Evolutionary conservation across 805 yeast species (phyloP).

Genomic region (Saccharomyces eubayanus): DNA sequence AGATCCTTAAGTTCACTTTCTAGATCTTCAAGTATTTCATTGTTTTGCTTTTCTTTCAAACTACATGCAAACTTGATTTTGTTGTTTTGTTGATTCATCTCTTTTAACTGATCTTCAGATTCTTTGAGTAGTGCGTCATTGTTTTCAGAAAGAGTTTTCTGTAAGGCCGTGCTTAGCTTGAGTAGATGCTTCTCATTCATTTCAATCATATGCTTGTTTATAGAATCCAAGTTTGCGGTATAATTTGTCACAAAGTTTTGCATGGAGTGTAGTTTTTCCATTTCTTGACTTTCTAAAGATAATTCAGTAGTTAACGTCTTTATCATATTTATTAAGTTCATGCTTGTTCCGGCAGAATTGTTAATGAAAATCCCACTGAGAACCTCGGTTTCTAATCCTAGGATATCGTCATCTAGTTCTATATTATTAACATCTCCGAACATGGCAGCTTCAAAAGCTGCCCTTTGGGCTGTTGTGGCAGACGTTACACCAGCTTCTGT

Average conservation of each 20-base stretch:
- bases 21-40: slow-evolving; percentile 14
- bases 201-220: slow-evolving; percentile 27
- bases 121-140: slow-evolving; percentile 18
- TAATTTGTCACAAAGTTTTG: slow-evolving; percentile 48
- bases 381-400: slow-evolving; percentile 41
- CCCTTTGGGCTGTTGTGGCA: slow-evolving; percentile 18
- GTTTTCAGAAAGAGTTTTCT: slow-evolving; percentile 21
- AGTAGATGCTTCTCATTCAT: slow-evolving; percentile 25
- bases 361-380: slow-evolving; percentile 51
- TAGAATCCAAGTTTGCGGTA: slow-evolving; percentile 27
- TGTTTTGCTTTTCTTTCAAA: slow-evolving; percentile 7
- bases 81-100: slow-evolving; percentile 12
- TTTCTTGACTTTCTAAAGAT: slow-evolving; percentile 51
- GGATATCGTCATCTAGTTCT: slow-evolving; percentile 42
- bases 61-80: slow-evolving; percentile 9
- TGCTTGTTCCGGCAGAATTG: slow-evolving; percentile 49
- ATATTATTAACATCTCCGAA: slow-evolving; percentile 49
- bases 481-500: slow-evolving; percentile 1
- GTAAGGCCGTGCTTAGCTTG: slow-evolving; percentile 24
- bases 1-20: slow-evolving; percentile 27
- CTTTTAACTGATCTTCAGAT: slow-evolving; percentile 15
- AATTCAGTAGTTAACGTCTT: slow-evolving; percentile 47
- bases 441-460: slow-evolving; percentile 49
- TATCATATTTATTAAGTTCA: slow-evolving; percentile 48
- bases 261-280: slow-evolving; percentile 45